phyloP scores from a whole-genome alignment of 169 alveolate genomes.

The Plasmodium berghei region DNA sequence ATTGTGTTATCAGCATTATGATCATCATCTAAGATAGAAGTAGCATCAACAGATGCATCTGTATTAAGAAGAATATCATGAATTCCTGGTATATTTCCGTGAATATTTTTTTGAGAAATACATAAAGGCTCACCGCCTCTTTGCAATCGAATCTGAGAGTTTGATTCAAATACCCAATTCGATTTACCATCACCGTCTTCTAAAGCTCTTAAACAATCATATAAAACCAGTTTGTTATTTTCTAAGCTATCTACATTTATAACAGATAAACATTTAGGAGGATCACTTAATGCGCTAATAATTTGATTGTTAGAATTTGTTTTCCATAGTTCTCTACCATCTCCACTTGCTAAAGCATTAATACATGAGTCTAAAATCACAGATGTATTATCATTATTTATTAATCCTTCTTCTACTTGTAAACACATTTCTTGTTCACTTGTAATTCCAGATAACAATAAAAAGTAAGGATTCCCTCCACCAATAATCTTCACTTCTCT shows the following conservation, averaged over 20 bases:
- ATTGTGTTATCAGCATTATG: slow-evolving; percentile 86
- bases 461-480: slow-evolving; percentile 89
- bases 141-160: slow-evolving; percentile 88
- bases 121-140: slow-evolving; percentile 84
- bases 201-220: slow-evolving; percentile 85
- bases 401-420: slow-evolving; percentile 89
- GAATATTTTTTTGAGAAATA: slow-evolving; percentile 85
- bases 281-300: slow-evolving; percentile 77
- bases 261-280: slow-evolving; percentile 55
- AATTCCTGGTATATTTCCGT: slow-evolving; percentile 87
- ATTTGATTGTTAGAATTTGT: slow-evolving; percentile 83
- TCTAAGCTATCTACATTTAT: slow-evolving; percentile 65
- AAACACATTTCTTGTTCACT: slow-evolving; percentile 91
- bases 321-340: slow-evolving; percentile 84
- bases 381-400: slow-evolving; percentile 83
- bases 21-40: slow-evolving; percentile 78
- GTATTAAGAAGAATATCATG: slow-evolving; percentile 82
- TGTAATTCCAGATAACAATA: slow-evolving; percentile 90
- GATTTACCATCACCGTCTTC: slow-evolving; percentile 89
- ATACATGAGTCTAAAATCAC: slow-evolving; percentile 87
- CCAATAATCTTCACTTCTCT: slow-evolving; percentile 90
- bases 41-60: slow-evolving; percentile 76
- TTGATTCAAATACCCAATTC: slow-evolving; percentile 89
- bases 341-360: slow-evolving; percentile 86
- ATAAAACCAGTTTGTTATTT: slow-evolving; percentile 74